Base-by-base conservation (phyloP, 768 basidiomycete genomes). In the Serendipita sp. region DNA sequence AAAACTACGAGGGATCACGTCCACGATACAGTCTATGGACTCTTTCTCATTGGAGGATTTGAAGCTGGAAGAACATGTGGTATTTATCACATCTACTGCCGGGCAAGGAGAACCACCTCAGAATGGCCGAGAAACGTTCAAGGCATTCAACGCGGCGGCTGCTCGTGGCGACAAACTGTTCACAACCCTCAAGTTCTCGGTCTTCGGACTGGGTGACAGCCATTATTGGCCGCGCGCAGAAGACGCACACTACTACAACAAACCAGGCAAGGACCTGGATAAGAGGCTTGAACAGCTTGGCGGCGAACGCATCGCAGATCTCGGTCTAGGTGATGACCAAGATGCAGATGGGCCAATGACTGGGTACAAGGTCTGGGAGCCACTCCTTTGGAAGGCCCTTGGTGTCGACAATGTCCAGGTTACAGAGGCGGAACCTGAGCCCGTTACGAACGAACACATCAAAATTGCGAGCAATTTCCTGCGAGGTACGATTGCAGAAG, bases 391-490 rank as follows among this genome's bases (percentile, higher is more conserved):
- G 96, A 92, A 95, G 75, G 88, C 85, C 0, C 79, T 98, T 34
- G 93, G 95, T 62, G 93, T 98, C 52, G 96, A 93, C 73, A 78
- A 77, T 15, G 76, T 98, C 58, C 89, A 96, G 73, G 83, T 97
- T 18, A 82, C 79, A 36, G 96, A 98, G 75, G 87, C 86, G 18
- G 94, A 98, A 72, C 94, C 94, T 0, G 94, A 98, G 70, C 85
- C 91, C 0, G 95, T 99, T 74, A 97, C 96, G 64, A 97, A 98
- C 78, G 96, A 99, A 76, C 92, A 98, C 75, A 97, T 98, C 81
- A 99, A 98, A 78, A 96, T 89, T 56, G 93, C 95, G 3, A 91
- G 89, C 54, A 83, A 85, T 65, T 97, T 88, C 76, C 81, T 97
- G 23, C 88, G 96, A 63, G 96, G 96, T 1, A 98, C 96, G 44